phyloP scores from a whole-genome alignment of 2,329 filamentous ascomycete species.

The Xylaria arbuscula region DNA sequence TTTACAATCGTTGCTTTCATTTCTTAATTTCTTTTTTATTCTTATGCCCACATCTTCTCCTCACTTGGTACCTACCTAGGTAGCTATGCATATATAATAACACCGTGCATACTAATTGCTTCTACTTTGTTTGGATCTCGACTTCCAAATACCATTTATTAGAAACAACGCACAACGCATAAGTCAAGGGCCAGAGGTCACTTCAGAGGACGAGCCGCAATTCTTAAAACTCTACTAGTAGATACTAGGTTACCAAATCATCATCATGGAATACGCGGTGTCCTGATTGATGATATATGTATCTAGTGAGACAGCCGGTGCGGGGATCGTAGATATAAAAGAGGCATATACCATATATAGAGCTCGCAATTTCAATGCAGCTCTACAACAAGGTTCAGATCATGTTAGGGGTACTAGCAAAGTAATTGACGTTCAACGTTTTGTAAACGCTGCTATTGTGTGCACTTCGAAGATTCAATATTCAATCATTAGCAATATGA shows the following conservation, averaged over 20 bases:
- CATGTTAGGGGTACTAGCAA: background rate
- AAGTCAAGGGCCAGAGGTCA: slow-evolving; percentile 1
- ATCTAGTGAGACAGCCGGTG: background rate
- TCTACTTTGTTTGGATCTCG: background rate
- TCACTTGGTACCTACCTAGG: background rate
- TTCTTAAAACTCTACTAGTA: background rate
- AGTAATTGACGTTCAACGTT: background rate
- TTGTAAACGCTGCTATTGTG: background rate
- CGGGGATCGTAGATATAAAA: background rate
- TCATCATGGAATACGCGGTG: background rate
- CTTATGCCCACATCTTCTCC: background rate
- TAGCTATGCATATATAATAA: slow-evolving; percentile 6
- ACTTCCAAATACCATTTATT: background rate
- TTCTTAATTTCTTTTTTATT: slow-evolving; percentile 15
- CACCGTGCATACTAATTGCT: slow-evolving; percentile 13
- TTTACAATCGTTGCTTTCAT: slow-evolving; percentile 15
- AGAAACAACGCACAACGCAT: slow-evolving; percentile 4
- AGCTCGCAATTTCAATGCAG: background rate
- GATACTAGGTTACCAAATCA: background rate
- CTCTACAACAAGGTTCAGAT: background rate
- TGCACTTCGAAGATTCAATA: background rate
- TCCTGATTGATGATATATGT: background rate
- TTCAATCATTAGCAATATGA: background rate
- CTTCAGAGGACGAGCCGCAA: background rate
- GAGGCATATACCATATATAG: slow-evolving; percentile 12